Evolutionary conservation across 257 asterid genomes (phyloP).

Genomic region (Solanum phureja): DNA sequence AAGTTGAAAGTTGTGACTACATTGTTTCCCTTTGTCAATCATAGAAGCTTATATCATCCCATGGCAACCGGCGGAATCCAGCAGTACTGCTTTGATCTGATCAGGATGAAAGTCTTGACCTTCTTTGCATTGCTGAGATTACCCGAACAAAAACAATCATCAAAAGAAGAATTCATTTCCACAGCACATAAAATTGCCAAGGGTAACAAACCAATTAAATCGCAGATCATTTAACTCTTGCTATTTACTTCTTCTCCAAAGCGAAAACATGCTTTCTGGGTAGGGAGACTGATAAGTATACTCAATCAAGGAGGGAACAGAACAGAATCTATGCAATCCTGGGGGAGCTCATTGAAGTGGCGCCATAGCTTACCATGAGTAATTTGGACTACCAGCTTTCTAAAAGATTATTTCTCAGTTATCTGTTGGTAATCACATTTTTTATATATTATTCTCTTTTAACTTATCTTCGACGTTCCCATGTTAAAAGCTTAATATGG

Average conservation of each 20-base stretch:
- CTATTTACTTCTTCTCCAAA: neutral
- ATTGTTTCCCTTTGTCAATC: neutral
- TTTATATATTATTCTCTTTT: neutral
- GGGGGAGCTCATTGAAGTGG: neutral
- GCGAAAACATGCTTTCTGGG: neutral
- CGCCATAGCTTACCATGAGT: neutral
- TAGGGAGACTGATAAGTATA: neutral
- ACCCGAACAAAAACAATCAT: neutral
- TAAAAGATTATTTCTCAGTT: neutral
- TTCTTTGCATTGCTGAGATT: constrained; percentile 70
- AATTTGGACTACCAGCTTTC: neutral
- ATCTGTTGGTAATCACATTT: neutral
- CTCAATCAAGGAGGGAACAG: neutral
- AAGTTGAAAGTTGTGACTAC: neutral
- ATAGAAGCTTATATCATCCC: constrained; percentile 36
- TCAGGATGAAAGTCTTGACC: constrained; percentile 72
- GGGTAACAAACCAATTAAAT: neutral
- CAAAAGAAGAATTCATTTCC: neutral
- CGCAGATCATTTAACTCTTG: neutral
- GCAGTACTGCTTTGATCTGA: constrained; percentile 66
- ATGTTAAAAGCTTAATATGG: neutral
- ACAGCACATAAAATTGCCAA: neutral
- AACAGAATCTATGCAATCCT: neutral
- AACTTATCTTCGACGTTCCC: neutral
- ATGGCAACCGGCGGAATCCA: constrained; percentile 73